A percentile compares a stretch with the other conserved stretches of the same genome.
These are phyloP conservation scores for Kodamaea fungicola DNA, from an alignment of 1,139 yeast species.

Conservation along the genomic window DNA sequence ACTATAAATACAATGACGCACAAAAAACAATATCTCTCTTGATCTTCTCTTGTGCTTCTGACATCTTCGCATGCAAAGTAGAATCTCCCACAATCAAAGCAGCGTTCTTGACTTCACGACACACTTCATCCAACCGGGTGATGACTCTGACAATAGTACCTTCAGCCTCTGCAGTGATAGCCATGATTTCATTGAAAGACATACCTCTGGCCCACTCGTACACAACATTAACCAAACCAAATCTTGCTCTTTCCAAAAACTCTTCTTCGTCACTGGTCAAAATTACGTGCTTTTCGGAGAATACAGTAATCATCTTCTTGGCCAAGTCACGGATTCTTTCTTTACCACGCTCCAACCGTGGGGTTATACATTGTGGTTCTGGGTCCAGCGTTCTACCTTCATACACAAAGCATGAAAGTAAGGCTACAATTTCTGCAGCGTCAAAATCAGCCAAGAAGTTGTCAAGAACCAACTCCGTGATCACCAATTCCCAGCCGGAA, in stretches of 20 bases:
- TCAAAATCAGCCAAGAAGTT: constrained; percentile 91
- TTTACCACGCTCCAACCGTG: constrained; percentile 79
- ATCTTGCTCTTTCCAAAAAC: constrained; percentile 77
- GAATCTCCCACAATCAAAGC: constrained; percentile 94
- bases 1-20: constrained; percentile 86
- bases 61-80: constrained; percentile 80
- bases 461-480: constrained; percentile 86
- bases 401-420: constrained; percentile 86
- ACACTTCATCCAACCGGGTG: constrained; percentile 88
- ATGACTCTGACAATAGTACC: constrained; percentile 98
- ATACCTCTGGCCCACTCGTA: constrained; percentile 98
- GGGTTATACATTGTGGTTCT: constrained; percentile 65
- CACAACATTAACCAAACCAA: constrained; percentile 88
- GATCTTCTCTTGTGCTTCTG: constrained; percentile 88
- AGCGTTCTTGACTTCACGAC: constrained; percentile 92
- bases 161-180: constrained; percentile 84
- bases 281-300: constrained; percentile 64
- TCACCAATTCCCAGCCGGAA: constrained; percentile 84
- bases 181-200: constrained; percentile 87
- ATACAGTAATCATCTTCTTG: constrained; percentile 57
- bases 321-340: constrained; percentile 68
- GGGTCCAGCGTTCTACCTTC: constrained; percentile 75
- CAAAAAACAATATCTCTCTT: constrained; percentile 97
- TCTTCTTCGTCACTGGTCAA: constrained; percentile 84
- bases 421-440: constrained; percentile 93